Percentiles rank a stretch among this genome's conserved stretches.
phyloP scores from a whole-genome alignment of 768 basidiomycete species.

The Plicaturopsis crispa region DNA sequence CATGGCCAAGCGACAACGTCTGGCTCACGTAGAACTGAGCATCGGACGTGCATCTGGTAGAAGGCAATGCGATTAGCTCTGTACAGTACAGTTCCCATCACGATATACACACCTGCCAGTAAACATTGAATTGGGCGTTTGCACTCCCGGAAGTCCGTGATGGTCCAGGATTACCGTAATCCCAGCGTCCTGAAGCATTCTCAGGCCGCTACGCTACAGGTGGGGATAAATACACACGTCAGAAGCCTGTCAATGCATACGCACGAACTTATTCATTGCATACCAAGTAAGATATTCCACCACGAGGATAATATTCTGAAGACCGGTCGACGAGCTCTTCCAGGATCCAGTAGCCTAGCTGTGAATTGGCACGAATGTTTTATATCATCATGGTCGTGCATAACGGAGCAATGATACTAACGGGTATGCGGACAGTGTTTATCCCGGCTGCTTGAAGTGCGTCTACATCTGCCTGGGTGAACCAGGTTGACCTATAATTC shows the following conservation, averaged over 20 bases:
- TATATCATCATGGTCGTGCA: constrained; percentile 1
- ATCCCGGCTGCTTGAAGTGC: constrained; percentile 47
- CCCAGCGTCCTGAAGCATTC: constrained; percentile 50
- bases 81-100: neutral
- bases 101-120: constrained; percentile 47
- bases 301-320: constrained; percentile 59
- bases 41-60: constrained; percentile 53
- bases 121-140: constrained; percentile 53
- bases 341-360: constrained; percentile 83
- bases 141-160: constrained; percentile 67
- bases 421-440: constrained; percentile 74
- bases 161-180: constrained; percentile 65
- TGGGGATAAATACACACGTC: constrained; percentile 1
- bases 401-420: constrained; percentile 21
- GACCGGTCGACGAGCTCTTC: constrained; percentile 59
- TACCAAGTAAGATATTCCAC: constrained; percentile 62
- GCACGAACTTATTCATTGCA: no score
- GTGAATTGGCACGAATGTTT: neutral
- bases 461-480: constrained; percentile 53
- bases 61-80: constrained; percentile 3
- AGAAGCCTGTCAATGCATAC: neutral
- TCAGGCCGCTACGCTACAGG: constrained; percentile 61
- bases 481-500: constrained; percentile 55
- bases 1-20: neutral
- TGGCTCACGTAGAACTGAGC: constrained; percentile 71